Evolutionary conservation across 129 eudicot species (phyloP).

Genomic region (Kitagawia praeruptora): DNA sequence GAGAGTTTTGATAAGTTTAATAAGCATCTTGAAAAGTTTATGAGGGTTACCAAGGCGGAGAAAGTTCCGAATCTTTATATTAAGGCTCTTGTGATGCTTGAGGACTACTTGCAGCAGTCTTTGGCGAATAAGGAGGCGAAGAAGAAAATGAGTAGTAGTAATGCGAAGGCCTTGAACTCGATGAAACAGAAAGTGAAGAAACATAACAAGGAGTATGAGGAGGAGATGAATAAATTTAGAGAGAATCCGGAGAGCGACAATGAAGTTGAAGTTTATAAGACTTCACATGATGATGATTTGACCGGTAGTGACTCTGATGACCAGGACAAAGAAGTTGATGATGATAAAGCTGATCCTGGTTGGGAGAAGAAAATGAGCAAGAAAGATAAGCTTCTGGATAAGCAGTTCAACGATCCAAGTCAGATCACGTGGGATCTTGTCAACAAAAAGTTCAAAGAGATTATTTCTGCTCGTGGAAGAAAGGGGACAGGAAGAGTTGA

Average conservation of each 20-base stretch:
- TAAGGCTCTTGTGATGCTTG: slow-evolving; percentile 80
- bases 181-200: slow-evolving; percentile 93
- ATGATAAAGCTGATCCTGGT: slow-evolving; percentile 26
- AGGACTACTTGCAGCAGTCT: slow-evolving; percentile 67
- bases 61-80: slow-evolving; percentile 59
- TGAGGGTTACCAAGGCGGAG: slow-evolving; percentile 62
- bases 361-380: slow-evolving; percentile 70
- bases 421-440: slow-evolving; percentile 88
- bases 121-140: slow-evolving; percentile 84
- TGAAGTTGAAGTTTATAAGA: slow-evolving; percentile 41
- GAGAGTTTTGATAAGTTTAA: slow-evolving; percentile 83
- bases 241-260: slow-evolving; percentile 73
- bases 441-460: slow-evolving; percentile 80
- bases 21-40: slow-evolving; percentile 84
- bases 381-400: slow-evolving; percentile 77
- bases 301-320: slow-evolving; percentile 19
- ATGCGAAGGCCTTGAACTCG: slow-evolving; percentile 87
- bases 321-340: slow-evolving; percentile 26
- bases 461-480: slow-evolving; percentile 79
- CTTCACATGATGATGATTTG: slow-evolving; percentile 34
- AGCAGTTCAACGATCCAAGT: slow-evolving; percentile 83
- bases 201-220: slow-evolving; percentile 79
- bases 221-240: slow-evolving; percentile 54
- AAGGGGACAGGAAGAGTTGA: slow-evolving; percentile 88
- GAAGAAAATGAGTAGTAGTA: slow-evolving; percentile 94